Base-by-base conservation (phyloP, 129 eudicot genomes). In the Chrysanthemum makinoi region DNA sequence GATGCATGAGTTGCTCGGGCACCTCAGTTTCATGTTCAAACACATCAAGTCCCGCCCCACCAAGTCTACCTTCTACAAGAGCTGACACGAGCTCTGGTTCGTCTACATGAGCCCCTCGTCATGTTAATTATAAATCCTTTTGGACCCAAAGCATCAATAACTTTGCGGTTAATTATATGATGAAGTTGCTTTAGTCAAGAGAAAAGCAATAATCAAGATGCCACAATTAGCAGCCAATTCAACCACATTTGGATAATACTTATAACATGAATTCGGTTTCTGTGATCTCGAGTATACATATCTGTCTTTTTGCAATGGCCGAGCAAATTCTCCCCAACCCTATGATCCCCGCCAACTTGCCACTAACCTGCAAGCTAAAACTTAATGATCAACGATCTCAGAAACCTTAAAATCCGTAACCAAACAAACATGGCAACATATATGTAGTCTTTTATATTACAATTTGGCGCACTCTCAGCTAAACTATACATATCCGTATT, bases 41-140 rank as follows among this genome's bases (percentile, higher is more conserved):
- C 74, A 95, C 99, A 80, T 95, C 99, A 16, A 95, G 89, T 15
- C 99, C 97, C 13, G 94, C 97, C 3, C 97, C 99, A 66, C 91
- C 96, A 35, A 95, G 63, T 19, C 96, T 84, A 70, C 88, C 89
- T 63, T 90, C 97, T 20, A 79, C 75, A 46, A 95, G 87, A 24
- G 99, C 99, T 18, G 85, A 73, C 8, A 87, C 91, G 6, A 94
- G 83, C 72, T 90, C 97, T n/a, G 75, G 71, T 73, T 94, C 99
- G 44, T 87, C 99, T 0, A 94, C 83, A 54, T 87, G 94, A 48
- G 76, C 86, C 28, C 99, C 99, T 19, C 97, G 74, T 26, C 91
- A 90, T 86, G 86, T 94, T 90, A 60, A 94, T 76, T 9, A 94
- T 86, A 72, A 84, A 74, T 2, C 91, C 96, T 2, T 70, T 86